Evolutionary conservation across 163 green algal genomes (phyloP).

Genomic region (Botryococcus braunii): DNA sequence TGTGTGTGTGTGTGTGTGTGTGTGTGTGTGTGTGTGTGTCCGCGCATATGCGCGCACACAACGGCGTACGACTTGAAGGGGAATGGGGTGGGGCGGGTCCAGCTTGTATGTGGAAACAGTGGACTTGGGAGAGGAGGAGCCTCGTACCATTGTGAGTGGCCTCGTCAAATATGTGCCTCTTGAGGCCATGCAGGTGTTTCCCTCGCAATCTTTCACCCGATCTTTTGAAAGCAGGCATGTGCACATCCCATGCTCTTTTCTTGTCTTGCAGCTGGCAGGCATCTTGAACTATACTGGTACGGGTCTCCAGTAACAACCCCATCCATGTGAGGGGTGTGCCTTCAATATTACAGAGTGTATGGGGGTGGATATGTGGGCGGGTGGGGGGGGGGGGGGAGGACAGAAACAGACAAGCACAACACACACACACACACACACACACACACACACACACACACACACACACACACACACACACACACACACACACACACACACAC

Average conservation of each 20-base stretch:
- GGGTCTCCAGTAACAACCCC: not conserved
- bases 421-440: too few relatives aligned
- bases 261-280: not conserved
- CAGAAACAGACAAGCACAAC: too few relatives aligned
- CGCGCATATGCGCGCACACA: too few relatives aligned
- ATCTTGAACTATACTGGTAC: not conserved
- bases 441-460: too few relatives aligned
- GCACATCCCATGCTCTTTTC: not conserved
- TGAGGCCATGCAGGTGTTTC: conserved; percentile 56
- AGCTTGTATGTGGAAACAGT: conserved; percentile 65
- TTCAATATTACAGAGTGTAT: not conserved
- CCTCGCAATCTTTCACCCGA: not conserved
- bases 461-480: too few relatives aligned
- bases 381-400: too few relatives aligned
- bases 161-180: conserved; percentile 62
- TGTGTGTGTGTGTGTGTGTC: too few relatives aligned
- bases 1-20: too few relatives aligned
- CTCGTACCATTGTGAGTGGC: conserved; percentile 59
- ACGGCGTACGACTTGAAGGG: too few relatives aligned
- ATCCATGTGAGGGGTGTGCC: not conserved
- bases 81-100: too few relatives aligned
- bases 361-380: not conserved
- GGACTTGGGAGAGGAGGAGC: conserved; percentile 60
- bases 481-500: too few relatives aligned
- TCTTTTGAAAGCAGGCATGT: not conserved